Evolutionary conservation across 305 asterid genomes (phyloP).

Genomic region (Plantago coronopus): DNA sequence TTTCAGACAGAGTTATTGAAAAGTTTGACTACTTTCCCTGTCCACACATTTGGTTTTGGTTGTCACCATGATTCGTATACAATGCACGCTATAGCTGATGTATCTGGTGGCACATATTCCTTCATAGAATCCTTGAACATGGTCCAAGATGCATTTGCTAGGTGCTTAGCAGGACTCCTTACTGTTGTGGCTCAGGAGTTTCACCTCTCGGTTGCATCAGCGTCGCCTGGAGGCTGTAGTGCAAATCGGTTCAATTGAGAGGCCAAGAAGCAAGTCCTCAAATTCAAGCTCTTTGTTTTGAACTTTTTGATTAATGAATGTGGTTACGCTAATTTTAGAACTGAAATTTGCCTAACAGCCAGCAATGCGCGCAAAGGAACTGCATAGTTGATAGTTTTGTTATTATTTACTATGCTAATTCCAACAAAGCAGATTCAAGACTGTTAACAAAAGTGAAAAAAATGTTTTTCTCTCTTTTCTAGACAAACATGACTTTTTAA

Average conservation of each 20-base stretch:
- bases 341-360: too few species aligned
- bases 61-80: conserved; percentile 22
- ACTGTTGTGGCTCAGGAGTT: conserved; percentile 31
- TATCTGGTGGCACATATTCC: conserved; percentile 33
- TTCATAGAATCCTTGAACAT: conserved; percentile 28
- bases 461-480: too few species aligned
- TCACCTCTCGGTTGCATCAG: conserved; percentile 20
- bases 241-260: conserved; percentile 20
- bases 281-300: too few species aligned
- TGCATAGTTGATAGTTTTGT: too few species aligned
- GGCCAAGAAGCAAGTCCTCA: too few species aligned
- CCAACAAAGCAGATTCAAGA: too few species aligned
- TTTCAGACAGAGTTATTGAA: not conserved
- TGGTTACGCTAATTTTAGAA: too few species aligned
- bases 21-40: conserved; percentile 8
- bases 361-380: too few species aligned
- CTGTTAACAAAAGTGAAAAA: too few species aligned
- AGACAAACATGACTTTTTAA: too few species aligned
- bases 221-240: conserved; percentile 22
- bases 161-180: conserved; percentile 33
- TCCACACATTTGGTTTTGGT: conserved; percentile 35
- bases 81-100: conserved; percentile 31
- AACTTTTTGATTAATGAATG: too few species aligned
- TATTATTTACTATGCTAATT: too few species aligned
- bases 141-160: conserved; percentile 35